Percentiles rank a stretch among this genome's conserved stretches.
phyloP scores from a whole-genome alignment of 2,329 filamentous ascomycete species.

The Fusarium citri region DNA sequence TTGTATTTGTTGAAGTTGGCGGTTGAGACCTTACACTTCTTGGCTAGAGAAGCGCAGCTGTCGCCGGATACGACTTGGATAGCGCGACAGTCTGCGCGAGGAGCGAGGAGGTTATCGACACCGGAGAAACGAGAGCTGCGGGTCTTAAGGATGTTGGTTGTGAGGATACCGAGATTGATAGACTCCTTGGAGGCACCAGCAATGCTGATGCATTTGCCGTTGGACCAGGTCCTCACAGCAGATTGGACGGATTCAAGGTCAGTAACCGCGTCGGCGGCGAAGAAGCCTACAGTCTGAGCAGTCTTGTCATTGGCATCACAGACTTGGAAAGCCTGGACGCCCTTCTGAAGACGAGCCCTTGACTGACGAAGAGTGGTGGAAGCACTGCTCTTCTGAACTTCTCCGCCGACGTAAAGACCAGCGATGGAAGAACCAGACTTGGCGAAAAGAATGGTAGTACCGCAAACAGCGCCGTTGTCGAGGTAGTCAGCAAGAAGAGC shows the following conservation, averaged over 20 bases:
- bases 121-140: slow-evolving; percentile 35
- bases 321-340: slow-evolving; percentile 35
- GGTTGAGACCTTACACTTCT: slow-evolving; percentile 53
- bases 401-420: slow-evolving; percentile 40
- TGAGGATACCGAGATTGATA: slow-evolving; percentile 33
- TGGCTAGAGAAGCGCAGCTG: slow-evolving; percentile 52
- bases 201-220: slow-evolving; percentile 36
- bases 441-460: slow-evolving; percentile 42
- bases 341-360: slow-evolving; percentile 25
- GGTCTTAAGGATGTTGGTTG: slow-evolving; percentile 23
- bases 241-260: slow-evolving; percentile 28
- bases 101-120: slow-evolving; percentile 25
- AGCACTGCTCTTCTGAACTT: slow-evolving; percentile 41
- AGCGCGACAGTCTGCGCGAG: slow-evolving; percentile 39
- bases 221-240: slow-evolving; percentile 37
- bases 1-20: slow-evolving; percentile 56
- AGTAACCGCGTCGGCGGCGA: slow-evolving; percentile 30
- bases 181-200: slow-evolving; percentile 7
- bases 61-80: slow-evolving; percentile 52
- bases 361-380: slow-evolving; percentile 27
- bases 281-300: slow-evolving; percentile 37
- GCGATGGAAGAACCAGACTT: slow-evolving; percentile 40
- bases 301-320: slow-evolving; percentile 37
- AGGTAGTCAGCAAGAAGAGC: slow-evolving; percentile 39
- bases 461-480: slow-evolving; percentile 32